Evolutionary conservation across 164 flowering plant species (phyloP).

Genomic region (Euptelea pleiosperma): DNA sequence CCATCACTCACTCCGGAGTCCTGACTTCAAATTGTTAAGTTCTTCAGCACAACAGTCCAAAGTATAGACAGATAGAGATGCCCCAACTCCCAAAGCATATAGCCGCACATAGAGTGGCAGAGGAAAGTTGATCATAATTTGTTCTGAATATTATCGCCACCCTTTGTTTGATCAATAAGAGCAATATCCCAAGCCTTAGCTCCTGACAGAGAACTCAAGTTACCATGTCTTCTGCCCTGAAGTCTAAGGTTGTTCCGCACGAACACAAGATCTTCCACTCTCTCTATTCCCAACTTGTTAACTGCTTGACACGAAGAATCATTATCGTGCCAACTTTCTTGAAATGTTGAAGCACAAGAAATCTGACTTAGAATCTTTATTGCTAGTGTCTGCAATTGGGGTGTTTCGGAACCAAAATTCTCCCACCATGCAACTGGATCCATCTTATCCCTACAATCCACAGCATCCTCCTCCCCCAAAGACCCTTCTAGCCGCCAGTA

Average conservation of each 20-base stretch:
- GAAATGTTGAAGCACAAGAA: conserved; percentile 24
- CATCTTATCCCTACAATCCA: conserved; percentile 43
- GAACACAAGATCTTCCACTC: conserved; percentile 30
- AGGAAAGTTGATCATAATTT: conserved; percentile 1
- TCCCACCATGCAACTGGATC: conserved; percentile 50
- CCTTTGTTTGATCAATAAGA: conserved; percentile 12
- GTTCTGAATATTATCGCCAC: conserved; percentile 9
- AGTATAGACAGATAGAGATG: too few species aligned
- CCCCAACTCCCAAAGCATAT: too few species aligned
- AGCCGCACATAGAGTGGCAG: too few species aligned
- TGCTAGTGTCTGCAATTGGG: conserved; percentile 35
- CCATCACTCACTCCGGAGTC: too few species aligned
- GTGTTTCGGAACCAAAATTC: conserved; percentile 44
- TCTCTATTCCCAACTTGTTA: conserved; percentile 19
- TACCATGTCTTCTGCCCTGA: conserved; percentile 15
- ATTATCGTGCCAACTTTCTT: conserved; percentile 19
- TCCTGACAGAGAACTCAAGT: conserved; percentile 7
- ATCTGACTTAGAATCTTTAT: conserved; percentile 36
- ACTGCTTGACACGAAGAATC: conserved; percentile 18
- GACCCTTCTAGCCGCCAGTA: conserved; percentile 43
- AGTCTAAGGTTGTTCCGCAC: conserved; percentile 38
- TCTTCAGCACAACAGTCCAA: too few species aligned
- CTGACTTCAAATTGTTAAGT: too few species aligned
- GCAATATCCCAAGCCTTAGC: conserved; percentile 13
- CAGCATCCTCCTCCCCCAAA: conserved; percentile 45